Evolutionary conservation across 2,329 filamentous ascomycete genomes (phyloP).

Genomic region (Phyllosticta paracitricarpa): DNA sequence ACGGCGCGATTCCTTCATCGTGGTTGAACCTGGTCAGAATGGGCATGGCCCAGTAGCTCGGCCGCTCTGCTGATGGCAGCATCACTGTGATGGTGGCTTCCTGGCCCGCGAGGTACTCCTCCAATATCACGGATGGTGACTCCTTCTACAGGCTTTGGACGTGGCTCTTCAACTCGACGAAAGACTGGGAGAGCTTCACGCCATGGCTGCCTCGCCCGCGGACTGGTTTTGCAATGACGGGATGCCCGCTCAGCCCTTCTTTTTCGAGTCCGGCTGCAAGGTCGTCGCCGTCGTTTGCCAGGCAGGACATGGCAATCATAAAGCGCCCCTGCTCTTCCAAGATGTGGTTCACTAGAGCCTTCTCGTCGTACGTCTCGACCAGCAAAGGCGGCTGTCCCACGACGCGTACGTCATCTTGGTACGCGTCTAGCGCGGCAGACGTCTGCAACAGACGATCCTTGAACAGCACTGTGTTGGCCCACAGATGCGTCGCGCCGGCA

Average conservation of each 20-base stretch:
- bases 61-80: slow-evolving; percentile 30
- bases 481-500: slow-evolving; percentile 54
- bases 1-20: slow-evolving; percentile 37
- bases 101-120: slow-evolving; percentile 39
- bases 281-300: slow-evolving; percentile 12
- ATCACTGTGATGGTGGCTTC: slow-evolving; percentile 45
- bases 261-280: slow-evolving; percentile 3
- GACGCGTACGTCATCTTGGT: slow-evolving; percentile 26
- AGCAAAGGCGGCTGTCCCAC: slow-evolving; percentile 39
- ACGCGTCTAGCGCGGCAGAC: slow-evolving; percentile 23
- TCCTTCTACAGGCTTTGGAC: slow-evolving; percentile 26
- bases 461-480: slow-evolving; percentile 44
- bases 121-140: slow-evolving; percentile 33
- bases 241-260: slow-evolving; percentile 20
- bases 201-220: slow-evolving; percentile 41
- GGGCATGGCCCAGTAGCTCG: slow-evolving; percentile 35
- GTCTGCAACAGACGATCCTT: slow-evolving; percentile 38
- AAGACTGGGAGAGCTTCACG: slow-evolving; percentile 36
- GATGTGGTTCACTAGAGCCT: slow-evolving; percentile 38
- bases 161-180: slow-evolving; percentile 26
- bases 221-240: slow-evolving; percentile 40
- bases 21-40: slow-evolving; percentile 41
- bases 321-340: slow-evolving; percentile 30
- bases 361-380: slow-evolving; percentile 43
- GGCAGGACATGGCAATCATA: slow-evolving; percentile 24